These are phyloP conservation scores for Daedalea quercina DNA, from an alignment of 768 basidiomycete species.

Conservation along the genomic window DNA sequence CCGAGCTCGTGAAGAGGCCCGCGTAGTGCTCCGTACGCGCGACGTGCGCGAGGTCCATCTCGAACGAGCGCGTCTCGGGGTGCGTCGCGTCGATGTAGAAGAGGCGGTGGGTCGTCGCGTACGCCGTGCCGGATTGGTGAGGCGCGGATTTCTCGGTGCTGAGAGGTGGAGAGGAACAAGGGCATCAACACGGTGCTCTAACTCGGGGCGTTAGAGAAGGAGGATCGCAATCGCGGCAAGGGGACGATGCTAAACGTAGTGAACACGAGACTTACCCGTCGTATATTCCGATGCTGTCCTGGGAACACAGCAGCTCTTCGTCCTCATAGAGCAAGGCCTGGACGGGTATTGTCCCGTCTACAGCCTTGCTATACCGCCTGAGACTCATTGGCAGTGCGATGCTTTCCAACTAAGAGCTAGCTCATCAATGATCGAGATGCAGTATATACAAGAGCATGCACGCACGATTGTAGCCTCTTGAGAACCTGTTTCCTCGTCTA, in stretches of 20 bases:
- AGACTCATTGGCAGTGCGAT: slow-evolving; percentile 13
- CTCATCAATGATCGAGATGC: not conserved
- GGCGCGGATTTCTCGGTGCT: slow-evolving; percentile 79
- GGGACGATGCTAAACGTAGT: not conserved
- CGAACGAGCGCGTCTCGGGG: slow-evolving; percentile 52
- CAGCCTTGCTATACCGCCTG: slow-evolving; percentile 42
- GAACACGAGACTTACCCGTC: slow-evolving; percentile 54
- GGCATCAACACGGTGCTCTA: not conserved
- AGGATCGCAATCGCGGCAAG: not conserved
- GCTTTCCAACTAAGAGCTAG: not conserved
- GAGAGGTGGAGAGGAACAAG: slow-evolving; percentile 2
- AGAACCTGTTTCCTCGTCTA: too few relatives aligned
- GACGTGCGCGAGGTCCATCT: slow-evolving; percentile 57
- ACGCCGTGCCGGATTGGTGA: slow-evolving; percentile 68
- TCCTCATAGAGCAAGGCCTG: slow-evolving; percentile 73
- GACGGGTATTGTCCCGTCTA: slow-evolving; percentile 77
- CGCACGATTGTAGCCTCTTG: too few relatives aligned
- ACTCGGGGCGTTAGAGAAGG: not conserved
- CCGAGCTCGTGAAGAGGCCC: slow-evolving; percentile 81
- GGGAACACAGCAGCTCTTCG: slow-evolving; percentile 67
- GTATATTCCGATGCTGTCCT: slow-evolving; percentile 85
- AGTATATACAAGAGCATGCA: not conserved
- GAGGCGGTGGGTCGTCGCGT: slow-evolving; percentile 78
- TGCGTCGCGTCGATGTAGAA: slow-evolving; percentile 66
- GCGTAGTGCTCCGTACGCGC: slow-evolving; percentile 82